phyloP scores from a whole-genome alignment of 345 rosid genomes.

The Gossypium rotundifolium region DNA sequence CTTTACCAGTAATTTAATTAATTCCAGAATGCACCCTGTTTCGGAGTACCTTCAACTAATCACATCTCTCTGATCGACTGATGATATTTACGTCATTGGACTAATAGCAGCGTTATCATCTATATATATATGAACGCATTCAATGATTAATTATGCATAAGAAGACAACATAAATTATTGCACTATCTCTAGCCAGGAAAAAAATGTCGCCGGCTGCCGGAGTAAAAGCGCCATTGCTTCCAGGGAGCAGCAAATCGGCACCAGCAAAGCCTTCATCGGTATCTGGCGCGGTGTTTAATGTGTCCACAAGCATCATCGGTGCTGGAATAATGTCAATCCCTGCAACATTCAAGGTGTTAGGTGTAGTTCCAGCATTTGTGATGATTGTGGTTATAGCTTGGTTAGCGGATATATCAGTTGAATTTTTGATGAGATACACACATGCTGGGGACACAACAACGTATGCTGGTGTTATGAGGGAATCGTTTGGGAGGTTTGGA shows the following conservation, averaged over 20 bases:
- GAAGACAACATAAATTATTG: slow-evolving; percentile 15
- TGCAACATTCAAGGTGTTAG: slow-evolving; percentile 73
- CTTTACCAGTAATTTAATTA: neutral
- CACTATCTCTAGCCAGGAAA: neutral
- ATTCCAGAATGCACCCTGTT: slow-evolving; percentile 15
- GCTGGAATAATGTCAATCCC: slow-evolving; percentile 96
- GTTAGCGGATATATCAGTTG: slow-evolving; percentile 68
- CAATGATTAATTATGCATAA: slow-evolving; percentile 16
- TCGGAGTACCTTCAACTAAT: neutral
- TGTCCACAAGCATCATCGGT: slow-evolving; percentile 76
- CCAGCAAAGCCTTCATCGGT: slow-evolving; percentile 37
- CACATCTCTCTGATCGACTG: neutral
- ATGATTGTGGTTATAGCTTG: slow-evolving; percentile 53
- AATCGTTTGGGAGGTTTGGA: slow-evolving; percentile 67
- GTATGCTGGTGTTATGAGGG: slow-evolving; percentile 80
- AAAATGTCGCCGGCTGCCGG: slow-evolving; percentile 46
- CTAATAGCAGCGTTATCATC: neutral
- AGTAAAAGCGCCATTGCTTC: slow-evolving; percentile 43
- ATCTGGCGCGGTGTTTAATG: slow-evolving; percentile 79
- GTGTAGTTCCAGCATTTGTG: slow-evolving; percentile 66
- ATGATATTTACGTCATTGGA: slow-evolving; percentile 22
- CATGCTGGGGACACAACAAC: slow-evolving; percentile 51
- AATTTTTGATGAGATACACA: slow-evolving; percentile 58
- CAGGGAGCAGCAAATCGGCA: slow-evolving; percentile 19
- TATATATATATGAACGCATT: neutral